Evolutionary conservation across 768 basidiomycete genomes (phyloP).

Genomic region (Trametes gibbosa): DNA sequence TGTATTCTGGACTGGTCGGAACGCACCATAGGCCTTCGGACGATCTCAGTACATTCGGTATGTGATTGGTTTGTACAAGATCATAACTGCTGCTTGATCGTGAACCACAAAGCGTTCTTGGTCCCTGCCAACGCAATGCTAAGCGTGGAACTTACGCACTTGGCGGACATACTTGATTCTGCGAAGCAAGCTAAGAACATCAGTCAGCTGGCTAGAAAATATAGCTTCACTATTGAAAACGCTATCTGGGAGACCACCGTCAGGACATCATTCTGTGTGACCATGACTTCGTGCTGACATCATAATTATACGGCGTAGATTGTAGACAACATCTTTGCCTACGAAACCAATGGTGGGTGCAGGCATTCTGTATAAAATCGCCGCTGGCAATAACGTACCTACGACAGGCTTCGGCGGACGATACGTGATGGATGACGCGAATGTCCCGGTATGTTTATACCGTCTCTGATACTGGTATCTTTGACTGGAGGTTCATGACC

Average conservation of each 20-base stretch:
- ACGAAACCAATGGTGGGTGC: slow-evolving; percentile 65
- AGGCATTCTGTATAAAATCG: neutral
- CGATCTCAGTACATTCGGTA: slow-evolving; percentile 67
- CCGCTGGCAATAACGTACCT: neutral
- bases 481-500: neutral
- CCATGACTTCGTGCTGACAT: neutral
- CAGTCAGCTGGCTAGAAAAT: slow-evolving; percentile 50
- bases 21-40: slow-evolving; percentile 79
- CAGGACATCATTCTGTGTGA: slow-evolving; percentile 13
- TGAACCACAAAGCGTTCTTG: slow-evolving; percentile 52
- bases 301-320: slow-evolving; percentile 37
- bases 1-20: slow-evolving; percentile 70
- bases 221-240: slow-evolving; percentile 54
- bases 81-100: neutral
- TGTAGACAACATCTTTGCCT: slow-evolving; percentile 65
- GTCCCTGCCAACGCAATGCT: slow-evolving; percentile 83
- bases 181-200: slow-evolving; percentile 47
- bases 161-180: slow-evolving; percentile 58
- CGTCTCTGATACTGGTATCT: neutral
- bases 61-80: slow-evolving; percentile 6
- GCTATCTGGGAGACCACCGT: slow-evolving; percentile 67
- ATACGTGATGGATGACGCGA: slow-evolving; percentile 85
- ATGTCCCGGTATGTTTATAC: slow-evolving; percentile 61
- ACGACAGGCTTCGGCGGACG: slow-evolving; percentile 57
- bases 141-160: slow-evolving; percentile 63